Evolutionary conservation across 140 eudicot species (phyloP), one percentile per base, ranked within the genome.

Genomic region (Ambrosia hybrid): DNA sequence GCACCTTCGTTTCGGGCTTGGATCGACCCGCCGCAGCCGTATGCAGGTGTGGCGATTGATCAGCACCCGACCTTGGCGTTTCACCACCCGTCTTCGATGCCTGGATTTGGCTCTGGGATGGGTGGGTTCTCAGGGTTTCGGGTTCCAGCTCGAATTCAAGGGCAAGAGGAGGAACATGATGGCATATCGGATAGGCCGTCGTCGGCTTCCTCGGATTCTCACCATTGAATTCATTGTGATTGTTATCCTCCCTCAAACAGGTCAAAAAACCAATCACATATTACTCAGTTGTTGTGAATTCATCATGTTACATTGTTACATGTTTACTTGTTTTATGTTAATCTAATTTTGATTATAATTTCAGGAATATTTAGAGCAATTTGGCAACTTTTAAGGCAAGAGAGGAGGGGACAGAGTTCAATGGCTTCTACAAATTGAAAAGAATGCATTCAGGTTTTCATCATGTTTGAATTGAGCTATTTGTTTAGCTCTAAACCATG

Each of bases 161-260:
- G 99, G 75, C 92, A 89, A 48, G 89, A 86, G 69, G 97, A 95
- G 92, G 97, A 95, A 73, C 97, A 91, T 76, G 95, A 95, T 78
- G 96, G 96, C 73, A 76, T 84, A 41, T 89, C 91, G 30, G 95
- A 88, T 62, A 86, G 87, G 84, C 99, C 99, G 78, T 95, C 97
- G 72, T 87, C 95, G 81, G 95, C 95, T 53, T 94, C 99, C 95
- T 94, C 99, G 10, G 96, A 89, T 79, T 94, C 99, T 66, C 97
- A 84, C 91, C 97, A 91, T 82, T 95, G 92, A 91, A 91, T 26
- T 59, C 43, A 36, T 71, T 45, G 21, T 73, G 9, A 36, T 43
- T 43, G 48, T 73, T 12, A 36, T 65, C 82, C 73, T 69, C 79
- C 70, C 81, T 17, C 36, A 30, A 43, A 14, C 72, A 85, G 96